These are phyloP conservation scores for Starmera quercuum DNA, from an alignment of 805 yeast genomes.

Conservation along the genomic window DNA sequence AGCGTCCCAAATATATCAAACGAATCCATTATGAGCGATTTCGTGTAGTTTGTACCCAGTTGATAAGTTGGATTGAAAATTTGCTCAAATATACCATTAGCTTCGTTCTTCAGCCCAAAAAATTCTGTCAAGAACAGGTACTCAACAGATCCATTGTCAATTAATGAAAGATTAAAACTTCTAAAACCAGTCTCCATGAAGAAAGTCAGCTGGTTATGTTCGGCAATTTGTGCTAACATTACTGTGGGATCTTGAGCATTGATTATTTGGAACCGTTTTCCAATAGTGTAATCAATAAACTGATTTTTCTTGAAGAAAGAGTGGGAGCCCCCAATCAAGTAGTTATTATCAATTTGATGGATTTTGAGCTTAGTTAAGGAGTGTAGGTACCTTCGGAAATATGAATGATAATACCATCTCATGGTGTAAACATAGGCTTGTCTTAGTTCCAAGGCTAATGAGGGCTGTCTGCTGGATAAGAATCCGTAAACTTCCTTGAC, in stretches of 20 bases:
- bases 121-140: constrained; percentile 66
- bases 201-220: constrained; percentile 55
- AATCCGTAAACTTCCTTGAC: constrained; percentile 59
- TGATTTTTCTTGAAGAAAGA: constrained; percentile 16
- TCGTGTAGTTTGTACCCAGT: constrained; percentile 41
- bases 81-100: constrained; percentile 37
- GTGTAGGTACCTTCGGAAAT: constrained; percentile 69
- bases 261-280: constrained; percentile 51
- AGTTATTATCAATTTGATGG: constrained; percentile 45
- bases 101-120: constrained; percentile 41
- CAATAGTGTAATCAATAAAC: constrained; percentile 20
- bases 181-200: constrained; percentile 70
- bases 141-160: constrained; percentile 75
- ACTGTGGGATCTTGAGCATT: constrained; percentile 51
- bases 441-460: constrained; percentile 63
- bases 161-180: constrained; percentile 62
- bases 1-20: constrained; percentile 77
- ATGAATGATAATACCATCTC: constrained; percentile 84
- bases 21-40: constrained; percentile 27
- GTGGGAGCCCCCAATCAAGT: constrained; percentile 40
- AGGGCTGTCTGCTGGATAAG: constrained; percentile 43
- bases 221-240: constrained; percentile 80
- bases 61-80: constrained; percentile 48
- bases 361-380: constrained; percentile 60
- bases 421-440: constrained; percentile 83